Percentiles rank a stretch among this genome's conserved stretches.
Conservation (phyloP, 768 basidiomycete genomes). For the Dictyophora rubrovolvata region DNA sequence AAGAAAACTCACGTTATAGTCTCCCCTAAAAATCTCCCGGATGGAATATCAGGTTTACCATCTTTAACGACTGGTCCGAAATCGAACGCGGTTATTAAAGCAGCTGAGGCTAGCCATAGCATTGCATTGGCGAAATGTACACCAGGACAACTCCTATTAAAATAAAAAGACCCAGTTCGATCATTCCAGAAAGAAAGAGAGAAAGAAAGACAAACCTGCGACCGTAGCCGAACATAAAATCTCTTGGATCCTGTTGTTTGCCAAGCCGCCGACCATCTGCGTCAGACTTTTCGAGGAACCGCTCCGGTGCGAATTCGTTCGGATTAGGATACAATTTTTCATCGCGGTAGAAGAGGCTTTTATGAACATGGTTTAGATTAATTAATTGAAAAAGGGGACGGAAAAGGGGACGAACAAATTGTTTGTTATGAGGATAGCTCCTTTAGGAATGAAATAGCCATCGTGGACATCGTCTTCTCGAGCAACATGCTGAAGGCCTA, state of each 20-base stretch:
- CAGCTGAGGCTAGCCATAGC: slow-evolving; percentile 24
- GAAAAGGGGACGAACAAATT: slow-evolving; percentile 18
- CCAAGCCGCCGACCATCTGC: too few species aligned
- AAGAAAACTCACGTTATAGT: background rate
- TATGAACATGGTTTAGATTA: background rate
- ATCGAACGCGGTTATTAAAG: background rate
- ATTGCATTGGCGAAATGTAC: slow-evolving; percentile 39
- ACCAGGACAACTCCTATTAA: slow-evolving; percentile 43
- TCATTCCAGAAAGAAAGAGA: too few species aligned
- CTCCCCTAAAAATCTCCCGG: background rate
- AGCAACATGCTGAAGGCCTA: slow-evolving; percentile 34
- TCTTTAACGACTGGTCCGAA: background rate
- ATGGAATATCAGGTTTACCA: background rate
- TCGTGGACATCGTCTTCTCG: slow-evolving; percentile 26
- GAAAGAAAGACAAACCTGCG: slow-evolving; percentile 17
- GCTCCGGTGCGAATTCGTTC: background rate
- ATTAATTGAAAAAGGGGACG: background rate
- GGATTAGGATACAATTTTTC: background rate
- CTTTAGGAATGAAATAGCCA: slow-evolving; percentile 28
- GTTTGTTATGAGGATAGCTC: slow-evolving; percentile 24
- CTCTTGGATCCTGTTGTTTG: background rate
- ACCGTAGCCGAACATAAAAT: slow-evolving; percentile 21
- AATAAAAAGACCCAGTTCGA: too few species aligned
- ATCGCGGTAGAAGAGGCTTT: background rate
- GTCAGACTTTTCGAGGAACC: background rate